These are phyloP conservation scores for Candida endomychidarum DNA, from an alignment of 805 yeast genomes.

Conservation along the genomic window DNA sequence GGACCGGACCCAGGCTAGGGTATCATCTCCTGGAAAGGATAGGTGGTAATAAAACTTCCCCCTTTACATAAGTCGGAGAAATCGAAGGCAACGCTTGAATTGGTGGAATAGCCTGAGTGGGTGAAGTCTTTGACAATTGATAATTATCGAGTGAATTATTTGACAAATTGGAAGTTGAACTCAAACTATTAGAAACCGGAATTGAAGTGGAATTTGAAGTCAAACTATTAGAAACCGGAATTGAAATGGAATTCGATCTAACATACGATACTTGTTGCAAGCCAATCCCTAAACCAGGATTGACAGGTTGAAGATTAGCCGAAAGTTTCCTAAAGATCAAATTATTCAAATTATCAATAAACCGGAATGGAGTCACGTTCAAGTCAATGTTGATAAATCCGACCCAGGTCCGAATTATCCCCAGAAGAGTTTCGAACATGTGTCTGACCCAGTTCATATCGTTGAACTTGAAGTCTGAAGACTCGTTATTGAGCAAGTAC, in stretches of 20 bases:
- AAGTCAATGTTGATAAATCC: slow-evolving; percentile 8
- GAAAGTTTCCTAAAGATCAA: slow-evolving; percentile 1
- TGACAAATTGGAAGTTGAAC: background rate
- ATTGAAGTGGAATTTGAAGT: slow-evolving; percentile 2
- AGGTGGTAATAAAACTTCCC: slow-evolving; percentile 3
- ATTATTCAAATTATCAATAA: slow-evolving; percentile 3
- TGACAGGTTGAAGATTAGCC: background rate
- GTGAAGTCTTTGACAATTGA: slow-evolving; percentile 5
- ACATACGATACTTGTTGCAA: slow-evolving; percentile 3
- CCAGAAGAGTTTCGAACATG: slow-evolving; percentile 11
- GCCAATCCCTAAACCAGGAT: background rate
- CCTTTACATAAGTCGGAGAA: background rate
- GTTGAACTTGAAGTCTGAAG: slow-evolving; percentile 11
- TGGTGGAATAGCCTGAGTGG: background rate
- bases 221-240: background rate
- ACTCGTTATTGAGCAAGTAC: slow-evolving; percentile 20
- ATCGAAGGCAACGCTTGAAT: slow-evolving; percentile 1
- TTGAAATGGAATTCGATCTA: slow-evolving; percentile 1
- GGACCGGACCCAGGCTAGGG: no score
- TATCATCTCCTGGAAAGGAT: background rate
- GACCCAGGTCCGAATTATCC: slow-evolving; percentile 14
- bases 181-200: background rate
- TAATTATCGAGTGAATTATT: slow-evolving; percentile 3
- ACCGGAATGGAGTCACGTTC: background rate
- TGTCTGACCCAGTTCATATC: slow-evolving; percentile 10